phyloP scores from a whole-genome alignment of 1,284 basidiomycete genomes.

The Neonothopanus nambi region DNA sequence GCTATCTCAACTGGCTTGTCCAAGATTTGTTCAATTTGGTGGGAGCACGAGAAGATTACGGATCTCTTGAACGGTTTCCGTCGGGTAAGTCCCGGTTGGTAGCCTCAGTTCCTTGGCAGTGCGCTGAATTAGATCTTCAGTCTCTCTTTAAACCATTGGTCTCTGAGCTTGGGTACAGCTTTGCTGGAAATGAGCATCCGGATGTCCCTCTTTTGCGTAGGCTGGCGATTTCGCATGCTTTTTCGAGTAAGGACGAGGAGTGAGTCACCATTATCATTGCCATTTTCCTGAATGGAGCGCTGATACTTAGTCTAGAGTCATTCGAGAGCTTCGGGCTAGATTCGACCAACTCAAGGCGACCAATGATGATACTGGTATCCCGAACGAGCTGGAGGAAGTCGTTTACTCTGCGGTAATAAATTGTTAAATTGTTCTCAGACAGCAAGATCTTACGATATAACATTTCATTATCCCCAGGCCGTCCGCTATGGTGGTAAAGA shows the following conservation, averaged over 20 bases:
- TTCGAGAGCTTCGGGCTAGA: slow-evolving; percentile 72
- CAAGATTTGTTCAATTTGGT: slow-evolving; percentile 76
- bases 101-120: neutral
- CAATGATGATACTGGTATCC: slow-evolving; percentile 79
- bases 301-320: slow-evolving; percentile 47
- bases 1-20: slow-evolving; percentile 59
- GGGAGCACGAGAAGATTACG: slow-evolving; percentile 73
- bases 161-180: slow-evolving; percentile 80
- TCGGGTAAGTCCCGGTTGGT: slow-evolving; percentile 42
- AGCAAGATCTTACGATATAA: slow-evolving; percentile 13
- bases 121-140: slow-evolving; percentile 37
- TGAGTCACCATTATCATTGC: slow-evolving; percentile 26
- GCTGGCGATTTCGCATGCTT: slow-evolving; percentile 69
- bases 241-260: slow-evolving; percentile 62
- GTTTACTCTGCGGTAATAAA: slow-evolving; percentile 51
- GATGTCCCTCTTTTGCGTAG: slow-evolving; percentile 81
- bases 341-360: slow-evolving; percentile 76
- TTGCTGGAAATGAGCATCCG: slow-evolving; percentile 65
- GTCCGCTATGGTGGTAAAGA: slow-evolving; percentile 75
- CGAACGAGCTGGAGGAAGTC: slow-evolving; percentile 67
- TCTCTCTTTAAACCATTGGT: slow-evolving; percentile 80
- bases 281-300: neutral
- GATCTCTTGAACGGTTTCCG: slow-evolving; percentile 66
- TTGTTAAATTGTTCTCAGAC: no score
- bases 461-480: slow-evolving; percentile 37